Evolutionary conservation across 768 basidiomycete genomes (phyloP), one percentile per base, ranked within the genome.

Genomic region (Russula foetens): DNA sequence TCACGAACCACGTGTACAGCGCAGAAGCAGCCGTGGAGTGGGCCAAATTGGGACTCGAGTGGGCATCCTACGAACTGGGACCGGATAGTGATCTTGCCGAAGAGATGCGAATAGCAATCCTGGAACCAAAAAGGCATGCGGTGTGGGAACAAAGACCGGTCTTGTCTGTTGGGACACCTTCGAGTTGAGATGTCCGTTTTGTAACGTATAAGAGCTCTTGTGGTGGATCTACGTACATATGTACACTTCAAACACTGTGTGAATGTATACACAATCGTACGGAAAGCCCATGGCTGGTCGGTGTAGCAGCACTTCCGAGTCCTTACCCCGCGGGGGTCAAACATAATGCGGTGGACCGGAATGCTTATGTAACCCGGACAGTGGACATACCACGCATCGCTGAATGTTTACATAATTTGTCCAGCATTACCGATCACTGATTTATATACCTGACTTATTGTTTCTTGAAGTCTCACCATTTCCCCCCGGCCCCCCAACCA

Each of bases 21-120:
- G 73, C 70, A 53, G 60, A 63, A 31, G 80, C 80, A n/a, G 75
- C 74, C 7, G 68, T 69, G 44, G 72, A 72, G 54, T 88, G 85
- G 85, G 81, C 80, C 1, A 58, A 64, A 45, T 59, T 78, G 21
- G 81, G 83, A 3, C 62, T 71, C 14, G 65, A 75, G 68, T 88
- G 84, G 84, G 85, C 78, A 68, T 69, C 71, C 1, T 75, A 76
- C 61, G 85, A 86, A 65, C 68, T 86, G 8, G 85, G 85, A 0
- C 63, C 59, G 3, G 84, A 84, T 62, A 83, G 79, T 53, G 72
- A 73, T n/a, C 77, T 81, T 56, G 77, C 75, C 5, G 56, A 52
- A 39, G 76, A 76, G 61, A 79, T 81, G 74, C 60, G 58, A 21
- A 55, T 29, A 53, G 62, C 77, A 4, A 69, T 71, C 19, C 64